Percentiles rank a stretch among this genome's conserved stretches.
Evolutionary conservation across 1,284 basidiomycete genomes (phyloP).

Genomic region (Tilletia walkeri): DNA sequence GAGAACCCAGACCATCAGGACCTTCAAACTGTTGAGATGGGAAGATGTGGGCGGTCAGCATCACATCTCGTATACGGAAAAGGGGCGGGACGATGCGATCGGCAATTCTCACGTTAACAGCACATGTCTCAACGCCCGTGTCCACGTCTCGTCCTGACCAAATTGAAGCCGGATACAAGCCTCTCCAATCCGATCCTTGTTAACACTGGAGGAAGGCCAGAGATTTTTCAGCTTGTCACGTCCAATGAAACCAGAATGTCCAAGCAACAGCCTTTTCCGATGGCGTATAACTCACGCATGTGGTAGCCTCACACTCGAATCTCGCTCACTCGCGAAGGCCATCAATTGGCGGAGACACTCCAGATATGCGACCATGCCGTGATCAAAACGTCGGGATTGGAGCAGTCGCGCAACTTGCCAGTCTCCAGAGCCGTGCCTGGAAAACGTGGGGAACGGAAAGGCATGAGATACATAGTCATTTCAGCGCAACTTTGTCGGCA

Average conservation of each 20-base stretch:
- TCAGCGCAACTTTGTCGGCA: too few species aligned
- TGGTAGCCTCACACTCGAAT: constrained; percentile 73
- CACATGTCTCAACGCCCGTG: constrained; percentile 80
- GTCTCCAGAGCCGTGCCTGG: constrained; percentile 55
- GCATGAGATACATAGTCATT: too few species aligned
- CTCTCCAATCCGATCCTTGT: constrained; percentile 92
- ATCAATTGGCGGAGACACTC: constrained; percentile 88
- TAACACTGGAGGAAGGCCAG: constrained; percentile 64
- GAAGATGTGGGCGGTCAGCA: neutral
- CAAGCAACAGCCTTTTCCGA: neutral
- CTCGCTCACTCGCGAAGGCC: constrained; percentile 73
- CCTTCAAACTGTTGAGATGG: neutral
- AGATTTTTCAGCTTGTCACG: neutral
- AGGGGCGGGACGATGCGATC: neutral
- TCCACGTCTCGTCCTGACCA: constrained; percentile 88
- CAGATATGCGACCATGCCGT: constrained; percentile 91
- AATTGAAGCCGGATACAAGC: constrained; percentile 90
- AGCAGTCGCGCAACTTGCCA: constrained; percentile 79
- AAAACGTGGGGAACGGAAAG: constrained; percentile 24
- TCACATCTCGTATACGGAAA: neutral
- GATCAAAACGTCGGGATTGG: constrained; percentile 91
- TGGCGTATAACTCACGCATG: constrained; percentile 66
- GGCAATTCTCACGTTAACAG: constrained; percentile 28
- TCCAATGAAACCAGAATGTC: constrained; percentile 23
- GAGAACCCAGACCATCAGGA: constrained; percentile 17